Evolutionary conservation across 805 yeast species (phyloP), one percentile per base, ranked within the genome.

Genomic region (Metschnikowia aberdeeniae): DNA sequence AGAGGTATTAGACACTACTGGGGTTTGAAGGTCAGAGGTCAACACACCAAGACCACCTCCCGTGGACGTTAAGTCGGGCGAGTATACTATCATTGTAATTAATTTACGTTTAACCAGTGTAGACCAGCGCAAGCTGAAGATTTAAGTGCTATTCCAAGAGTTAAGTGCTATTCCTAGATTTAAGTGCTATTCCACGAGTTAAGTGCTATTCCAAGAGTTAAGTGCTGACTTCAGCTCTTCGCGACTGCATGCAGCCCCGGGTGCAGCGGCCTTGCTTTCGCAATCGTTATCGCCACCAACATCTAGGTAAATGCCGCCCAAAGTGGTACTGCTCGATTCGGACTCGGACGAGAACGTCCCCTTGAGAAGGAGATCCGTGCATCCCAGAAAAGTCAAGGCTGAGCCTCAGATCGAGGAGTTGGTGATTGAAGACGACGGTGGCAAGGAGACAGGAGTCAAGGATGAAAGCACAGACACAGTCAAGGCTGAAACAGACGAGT

Each of bases 1-100:
- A 84, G 98, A 80, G 99, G 99, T 92, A 86, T 93, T 78, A 89
- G 99, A 86, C 99, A 93, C 84, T 90, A 84, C 92, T 93, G 97
- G 98, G 97, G 97, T 76, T 82, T 93, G 76, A 93, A 93, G 83
- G 99, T 95, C 77, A 89, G 99, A 85, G 99, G 99, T 81, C 99
- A 93, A 84, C 99, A 93, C 83, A 93, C 99, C 85, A 93, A 93
- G 87, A 92, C 99, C 75, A 93, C 99, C 68, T 95, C 97, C 76
- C 89, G 99, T 82, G 90, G 96, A 64, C 74, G 71, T 65, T 70
- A 65, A 63, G 49, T 24, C 37, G 33, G 33, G 37, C n/a, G 34
- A 27, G 37, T 33, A 19, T 26, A 19, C 19, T 32, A 40, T 40
- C 55, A 47, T 53, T 37, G 57, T 51, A 53, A 53, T 49, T 51